phyloP scores from a whole-genome alignment of 371 early-diverging fungal genomes.

The Cladochytrium tenue region DNA sequence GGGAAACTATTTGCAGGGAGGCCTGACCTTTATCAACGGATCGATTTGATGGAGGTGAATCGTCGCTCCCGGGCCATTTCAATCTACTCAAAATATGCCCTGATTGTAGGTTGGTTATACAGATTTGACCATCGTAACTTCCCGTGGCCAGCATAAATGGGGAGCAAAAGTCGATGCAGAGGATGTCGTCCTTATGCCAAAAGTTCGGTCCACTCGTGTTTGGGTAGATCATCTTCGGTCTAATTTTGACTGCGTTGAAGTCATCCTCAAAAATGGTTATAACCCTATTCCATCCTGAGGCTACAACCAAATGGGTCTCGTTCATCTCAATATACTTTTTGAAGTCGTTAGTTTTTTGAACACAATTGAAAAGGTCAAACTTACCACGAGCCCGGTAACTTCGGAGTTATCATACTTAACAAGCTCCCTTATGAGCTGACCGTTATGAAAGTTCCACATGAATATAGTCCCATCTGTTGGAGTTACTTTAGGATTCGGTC shows the following conservation, averaged over 20 bases:
- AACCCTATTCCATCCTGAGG: conserved; percentile 45
- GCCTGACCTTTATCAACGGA: conserved; percentile 39
- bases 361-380: not conserved
- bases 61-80: conserved; percentile 23
- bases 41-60: conserved; percentile 19
- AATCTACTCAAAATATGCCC: conserved; percentile 42
- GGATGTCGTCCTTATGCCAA: conserved; percentile 49
- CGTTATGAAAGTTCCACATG: conserved; percentile 58
- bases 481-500: not conserved
- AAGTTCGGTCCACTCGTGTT: conserved; percentile 8
- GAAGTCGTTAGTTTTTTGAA: not conserved
- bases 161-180: conserved; percentile 40
- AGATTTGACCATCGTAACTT: conserved; percentile 49
- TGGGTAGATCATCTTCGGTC: conserved; percentile 34
- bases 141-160: conserved; percentile 43
- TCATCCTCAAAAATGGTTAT: conserved; percentile 44
- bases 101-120: conserved; percentile 37
- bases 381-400: conserved; percentile 44
- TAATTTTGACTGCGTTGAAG: conserved; percentile 19
- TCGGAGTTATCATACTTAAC: conserved; percentile 44
- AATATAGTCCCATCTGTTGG: conserved; percentile 46
- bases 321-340: conserved; percentile 44
- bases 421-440: conserved; percentile 47
- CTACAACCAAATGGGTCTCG: conserved; percentile 36
- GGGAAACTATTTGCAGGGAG: not conserved